Base-by-base conservation (phyloP, 768 basidiomycete species). In the Pulveroboletus ravenelii region DNA sequence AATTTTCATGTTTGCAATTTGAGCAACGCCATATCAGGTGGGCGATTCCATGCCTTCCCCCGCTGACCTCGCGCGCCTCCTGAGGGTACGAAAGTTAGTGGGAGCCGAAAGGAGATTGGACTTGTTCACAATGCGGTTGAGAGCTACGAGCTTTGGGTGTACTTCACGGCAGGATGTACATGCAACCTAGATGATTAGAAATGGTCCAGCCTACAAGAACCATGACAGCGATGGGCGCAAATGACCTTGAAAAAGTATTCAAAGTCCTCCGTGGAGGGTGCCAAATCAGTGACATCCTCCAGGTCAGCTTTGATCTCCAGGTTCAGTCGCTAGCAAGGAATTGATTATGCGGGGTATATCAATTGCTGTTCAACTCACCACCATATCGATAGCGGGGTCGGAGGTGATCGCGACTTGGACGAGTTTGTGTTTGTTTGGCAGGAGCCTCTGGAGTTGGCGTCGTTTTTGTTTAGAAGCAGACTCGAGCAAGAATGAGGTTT, bases 1-100 rank as follows among this genome's bases (percentile, higher is more conserved):
- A 88, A 60, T 81, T 82, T 68, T 91, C 89, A 34, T 84, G 82
- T 72, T 84, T 90, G 75, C 88, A 90, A 43, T 76, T 61, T 20
- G 81, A 78, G 59, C 89, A 92, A 55, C 73, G 76, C 90, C 90
- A 93, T 34, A 92, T 87, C 59, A 92, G 84, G 64, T 91, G 72
- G 6, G 90, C 90, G 6, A 72, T 84, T 60, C 68, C 77, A 40
- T 82, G 79, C 67, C 84, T 90, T 14, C 83, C 73, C 8, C 82
- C 77, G 15, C 80, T 75, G n/a, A 89, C 70, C 53, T 84, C 78
- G 53, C 70, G 76, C 63, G 80, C 74, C 66, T 89, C 81, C 89
- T 91, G 57, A 27, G 20, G 41, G 41, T n/a, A 40, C 25, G 20
- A 30, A 40, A 6, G 54, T 60, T 37, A 57, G 45, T 29, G 39